phyloP scores from a whole-genome alignment of 805 yeast genomes.

The Maudiozyma turicensis region DNA sequence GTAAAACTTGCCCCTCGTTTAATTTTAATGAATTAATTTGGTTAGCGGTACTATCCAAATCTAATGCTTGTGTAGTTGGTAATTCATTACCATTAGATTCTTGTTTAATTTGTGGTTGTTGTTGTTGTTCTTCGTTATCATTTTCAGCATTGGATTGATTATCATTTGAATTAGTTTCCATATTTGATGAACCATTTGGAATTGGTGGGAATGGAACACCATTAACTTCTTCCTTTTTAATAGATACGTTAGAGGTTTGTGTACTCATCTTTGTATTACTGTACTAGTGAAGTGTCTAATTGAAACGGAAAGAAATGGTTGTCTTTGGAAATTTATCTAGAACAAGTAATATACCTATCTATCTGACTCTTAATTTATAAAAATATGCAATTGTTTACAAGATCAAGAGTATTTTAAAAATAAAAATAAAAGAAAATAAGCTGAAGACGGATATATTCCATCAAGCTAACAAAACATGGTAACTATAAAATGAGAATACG shows the following conservation, averaged over 20 bases:
- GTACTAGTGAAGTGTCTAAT: background rate
- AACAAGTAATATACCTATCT: background rate
- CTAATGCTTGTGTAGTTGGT: constrained; percentile 1
- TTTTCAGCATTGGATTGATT: background rate
- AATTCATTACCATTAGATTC: background rate
- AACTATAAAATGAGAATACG: too few species aligned
- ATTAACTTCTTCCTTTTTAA: background rate
- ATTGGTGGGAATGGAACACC: constrained; percentile 6
- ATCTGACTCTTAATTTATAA: too few species aligned
- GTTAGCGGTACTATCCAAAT: background rate
- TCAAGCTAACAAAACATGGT: background rate
- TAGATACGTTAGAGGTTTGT: background rate
- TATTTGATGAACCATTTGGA: background rate
- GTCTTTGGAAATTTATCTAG: background rate
- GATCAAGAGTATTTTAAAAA: background rate
- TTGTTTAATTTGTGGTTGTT: background rate
- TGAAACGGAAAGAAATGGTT: background rate
- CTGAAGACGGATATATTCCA: background rate
- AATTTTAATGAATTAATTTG: background rate
- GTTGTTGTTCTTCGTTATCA: background rate
- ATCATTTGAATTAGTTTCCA: background rate
- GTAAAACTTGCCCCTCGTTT: constrained; percentile 20
- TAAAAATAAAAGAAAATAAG: background rate
- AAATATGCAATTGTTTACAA: constrained; percentile 1
- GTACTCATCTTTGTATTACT: background rate